phyloP scores from a whole-genome alignment of 1,284 basidiomycete genomes.

The Amylostereum areolatum region DNA sequence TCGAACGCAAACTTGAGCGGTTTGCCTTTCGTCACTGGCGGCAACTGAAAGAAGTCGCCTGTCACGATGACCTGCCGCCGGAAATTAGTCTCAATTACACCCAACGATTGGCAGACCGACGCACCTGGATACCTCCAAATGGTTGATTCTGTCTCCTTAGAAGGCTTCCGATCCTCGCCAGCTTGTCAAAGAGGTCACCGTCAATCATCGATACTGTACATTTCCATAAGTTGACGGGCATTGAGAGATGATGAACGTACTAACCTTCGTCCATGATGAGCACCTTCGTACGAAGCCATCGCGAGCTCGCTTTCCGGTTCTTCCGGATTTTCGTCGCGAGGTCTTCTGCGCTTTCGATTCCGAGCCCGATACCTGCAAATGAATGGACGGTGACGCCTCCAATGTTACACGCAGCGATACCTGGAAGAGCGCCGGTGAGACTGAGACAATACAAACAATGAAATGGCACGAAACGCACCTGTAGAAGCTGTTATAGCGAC shows the following conservation, averaged over 20 bases:
- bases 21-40: slow-evolving; percentile 68
- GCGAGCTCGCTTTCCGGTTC: slow-evolving; percentile 58
- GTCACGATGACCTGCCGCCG: slow-evolving; percentile 67
- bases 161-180: slow-evolving; percentile 60
- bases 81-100: slow-evolving; percentile 1
- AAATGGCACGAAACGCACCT: slow-evolving; percentile 28
- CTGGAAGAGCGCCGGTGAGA: slow-evolving; percentile 23
- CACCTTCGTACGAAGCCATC: slow-evolving; percentile 74
- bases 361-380: slow-evolving; percentile 85
- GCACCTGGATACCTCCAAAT: slow-evolving; percentile 88
- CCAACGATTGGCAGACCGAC: slow-evolving; percentile 11
- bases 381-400: slow-evolving; percentile 88
- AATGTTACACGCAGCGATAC: slow-evolving; percentile 90
- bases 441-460: background rate
- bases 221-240: too few relatives aligned
- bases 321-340: slow-evolving; percentile 60
- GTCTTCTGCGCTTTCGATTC: slow-evolving; percentile 50
- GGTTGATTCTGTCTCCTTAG: slow-evolving; percentile 55
- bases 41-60: slow-evolving; percentile 92
- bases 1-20: slow-evolving; percentile 76
- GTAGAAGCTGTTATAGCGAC: slow-evolving; percentile 90
- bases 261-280: slow-evolving; percentile 90
- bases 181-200: slow-evolving; percentile 80
- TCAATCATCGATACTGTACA: slow-evolving; percentile 87
- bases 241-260: slow-evolving; percentile 9